Evolutionary conservation across 163 green algal species (phyloP), one percentile per base, ranked within the genome.

Genomic region (Scenedesmus sp.): DNA sequence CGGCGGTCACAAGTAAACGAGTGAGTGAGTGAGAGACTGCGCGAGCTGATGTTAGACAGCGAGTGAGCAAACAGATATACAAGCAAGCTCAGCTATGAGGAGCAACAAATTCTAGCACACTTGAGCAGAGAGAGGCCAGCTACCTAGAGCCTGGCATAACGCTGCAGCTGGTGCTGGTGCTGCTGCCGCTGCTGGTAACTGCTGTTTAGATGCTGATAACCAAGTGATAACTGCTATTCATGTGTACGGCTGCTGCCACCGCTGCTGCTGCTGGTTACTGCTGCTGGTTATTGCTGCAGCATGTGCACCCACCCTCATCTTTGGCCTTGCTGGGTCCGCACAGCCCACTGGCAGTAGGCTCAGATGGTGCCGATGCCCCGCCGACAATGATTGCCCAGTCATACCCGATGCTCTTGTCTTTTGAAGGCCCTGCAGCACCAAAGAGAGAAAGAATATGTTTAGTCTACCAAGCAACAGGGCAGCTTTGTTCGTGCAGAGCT

Each of bases 311-410:
- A 90, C 86, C 87, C 62, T 91, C 87, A 55, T 91, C 55, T 23
- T 91, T 74, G 15, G 87, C 87, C n/a, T 60, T 59, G 87, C 87
- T 91, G 4, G 87, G 87, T 5, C 66, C 87, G 26, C 87, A 91
- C 2, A 90, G 85, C 23, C 87, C 87, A 3, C 52, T 52, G 3
- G 46, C 55, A 23, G 79, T 83, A 13, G 55, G 52, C 52, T 92
- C 56, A 34, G 57, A 82, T 3, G 88, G 88, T 2, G 77, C 74
- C 13, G 57, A 15, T n/a, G 46, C 56, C 2, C 88, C 88, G 7
- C 88, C 88, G 20, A 91, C 70, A 54, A 91, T 91, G 88, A 91
- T 87, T n/a, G 88, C 88, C 88, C 88, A 91, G 6, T 91, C 88
- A 34, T 91, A 91, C 2, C 77, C 77, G 4, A 91, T 13, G 52